These are phyloP conservation scores for Leccinum arenicola DNA, from an alignment of 768 basidiomycete genomes.

Conservation along the genomic window DNA sequence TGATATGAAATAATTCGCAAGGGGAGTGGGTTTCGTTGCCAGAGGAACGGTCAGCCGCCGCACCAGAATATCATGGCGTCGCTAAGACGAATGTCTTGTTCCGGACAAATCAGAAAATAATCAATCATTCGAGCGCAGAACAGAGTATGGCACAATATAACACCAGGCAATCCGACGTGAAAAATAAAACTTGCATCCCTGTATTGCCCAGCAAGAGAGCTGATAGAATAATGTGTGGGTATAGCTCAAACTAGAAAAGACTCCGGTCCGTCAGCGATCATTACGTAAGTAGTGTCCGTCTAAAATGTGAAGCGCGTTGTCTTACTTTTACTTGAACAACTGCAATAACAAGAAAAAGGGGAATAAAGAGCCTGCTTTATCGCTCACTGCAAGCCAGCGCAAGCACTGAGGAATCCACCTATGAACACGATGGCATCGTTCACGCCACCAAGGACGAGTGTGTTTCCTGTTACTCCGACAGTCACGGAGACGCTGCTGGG, in stretches of 20 bases:
- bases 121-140: constrained; percentile 1
- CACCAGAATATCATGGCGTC: neutral
- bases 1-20: neutral
- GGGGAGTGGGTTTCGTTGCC: constrained; percentile 10
- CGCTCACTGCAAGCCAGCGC: constrained; percentile 4
- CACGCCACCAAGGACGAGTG: constrained; percentile 16
- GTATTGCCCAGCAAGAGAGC: constrained; percentile 6
- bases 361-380: constrained; percentile 9
- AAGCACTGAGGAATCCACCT: constrained; percentile 19
- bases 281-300: constrained; percentile 16
- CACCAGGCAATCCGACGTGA: constrained; percentile 2
- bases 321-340: constrained; percentile 16
- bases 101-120: neutral
- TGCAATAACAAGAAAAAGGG: constrained; percentile 1
- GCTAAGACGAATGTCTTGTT: constrained; percentile 8
- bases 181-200: constrained; percentile 6
- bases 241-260: constrained; percentile 20
- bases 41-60: constrained; percentile 7
- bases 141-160: constrained; percentile 17
- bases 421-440: constrained; percentile 18
- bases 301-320: constrained; percentile 14
- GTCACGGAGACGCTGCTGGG: constrained; percentile 13
- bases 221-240: constrained; percentile 25
- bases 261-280: constrained; percentile 18
- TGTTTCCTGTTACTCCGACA: constrained; percentile 8